Conservation (phyloP, 352 stramenopile species). For the Saprolegnia parasitica region DNA sequence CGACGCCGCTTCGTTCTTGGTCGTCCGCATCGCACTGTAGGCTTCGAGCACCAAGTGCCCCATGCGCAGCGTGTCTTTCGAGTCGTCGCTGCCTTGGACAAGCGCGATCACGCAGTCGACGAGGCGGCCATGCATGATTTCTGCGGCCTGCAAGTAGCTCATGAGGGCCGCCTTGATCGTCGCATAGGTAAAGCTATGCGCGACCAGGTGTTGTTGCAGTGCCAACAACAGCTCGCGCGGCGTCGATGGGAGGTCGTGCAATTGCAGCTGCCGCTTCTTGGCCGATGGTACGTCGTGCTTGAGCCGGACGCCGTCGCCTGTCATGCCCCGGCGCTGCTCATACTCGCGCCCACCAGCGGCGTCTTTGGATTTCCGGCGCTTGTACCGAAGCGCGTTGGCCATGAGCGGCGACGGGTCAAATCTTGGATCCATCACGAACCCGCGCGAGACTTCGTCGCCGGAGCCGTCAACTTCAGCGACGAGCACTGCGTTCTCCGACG, state of each 20-base stretch:
- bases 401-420: constrained; percentile 35
- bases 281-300: constrained; percentile 40
- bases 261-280: constrained; percentile 29
- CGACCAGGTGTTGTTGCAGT: constrained; percentile 14
- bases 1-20: background rate
- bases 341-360: constrained; percentile 43
- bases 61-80: constrained; percentile 45
- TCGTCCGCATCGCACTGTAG: background rate
- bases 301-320: constrained; percentile 42
- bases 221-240: constrained; percentile 33
- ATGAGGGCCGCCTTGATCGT: constrained; percentile 17
- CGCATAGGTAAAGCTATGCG: constrained; percentile 30
- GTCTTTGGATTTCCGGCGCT: constrained; percentile 28
- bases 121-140: background rate
- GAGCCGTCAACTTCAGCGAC: constrained; percentile 43
- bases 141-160: background rate
- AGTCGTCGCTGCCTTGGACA: constrained; percentile 15
- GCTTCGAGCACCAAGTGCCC: constrained; percentile 59
- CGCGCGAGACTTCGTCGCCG: constrained; percentile 47
- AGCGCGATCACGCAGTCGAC: constrained; percentile 29
- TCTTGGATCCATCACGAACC: constrained; percentile 51
- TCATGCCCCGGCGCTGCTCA: constrained; percentile 40
- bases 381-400: constrained; percentile 30
- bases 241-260: constrained; percentile 33
- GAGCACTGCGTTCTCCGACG: constrained; percentile 48